Conservation (phyloP, 495 filamentous ascomycete species). For the Saxophila tyrrhenica region DNA sequence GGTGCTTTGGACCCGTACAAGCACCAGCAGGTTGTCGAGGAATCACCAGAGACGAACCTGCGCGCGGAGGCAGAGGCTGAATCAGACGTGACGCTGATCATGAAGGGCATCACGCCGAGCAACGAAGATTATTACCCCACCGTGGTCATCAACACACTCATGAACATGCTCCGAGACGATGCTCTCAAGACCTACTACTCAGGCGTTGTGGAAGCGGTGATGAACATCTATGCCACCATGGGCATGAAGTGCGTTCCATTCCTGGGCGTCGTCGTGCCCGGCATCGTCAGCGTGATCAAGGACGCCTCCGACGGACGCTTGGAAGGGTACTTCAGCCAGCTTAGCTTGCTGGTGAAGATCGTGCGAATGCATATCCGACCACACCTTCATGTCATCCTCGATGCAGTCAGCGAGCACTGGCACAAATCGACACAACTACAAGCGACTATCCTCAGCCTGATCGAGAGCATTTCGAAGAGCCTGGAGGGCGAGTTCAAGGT, state of each 20-base stretch:
- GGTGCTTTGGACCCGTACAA: conserved; percentile 94
- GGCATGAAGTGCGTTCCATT: conserved; percentile 93
- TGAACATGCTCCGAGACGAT: conserved; percentile 80
- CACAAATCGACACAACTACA: conserved; percentile 62
- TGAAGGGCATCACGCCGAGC: conserved; percentile 91
- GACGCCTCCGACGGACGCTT: conserved; percentile 56
- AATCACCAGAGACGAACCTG: conserved; percentile 50
- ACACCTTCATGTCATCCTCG: conserved; percentile 71
- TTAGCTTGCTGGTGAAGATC: conserved; percentile 84
- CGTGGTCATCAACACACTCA: conserved; percentile 88
- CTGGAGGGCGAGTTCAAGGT: conserved; percentile 95
- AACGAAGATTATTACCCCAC: conserved; percentile 98
- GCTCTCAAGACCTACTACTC: conserved; percentile 84
- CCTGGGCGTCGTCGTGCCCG: conserved; percentile 83
- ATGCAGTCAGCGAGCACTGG: conserved; percentile 80
- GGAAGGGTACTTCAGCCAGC: conserved; percentile 93
- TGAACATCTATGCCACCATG: conserved; percentile 94
- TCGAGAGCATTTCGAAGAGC: conserved; percentile 86
- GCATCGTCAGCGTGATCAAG: conserved; percentile 76
- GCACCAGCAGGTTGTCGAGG: conserved; percentile 49
- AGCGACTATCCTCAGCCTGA: conserved; percentile 76
- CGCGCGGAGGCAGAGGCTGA: conserved; percentile 54
- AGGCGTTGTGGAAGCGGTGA: conserved; percentile 93
- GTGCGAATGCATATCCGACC: conserved; percentile 92
- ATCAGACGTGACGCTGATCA: conserved; percentile 93